phyloP scores from a whole-genome alignment of 352 stramenopile species.

The Phytophthora brassicae region DNA sequence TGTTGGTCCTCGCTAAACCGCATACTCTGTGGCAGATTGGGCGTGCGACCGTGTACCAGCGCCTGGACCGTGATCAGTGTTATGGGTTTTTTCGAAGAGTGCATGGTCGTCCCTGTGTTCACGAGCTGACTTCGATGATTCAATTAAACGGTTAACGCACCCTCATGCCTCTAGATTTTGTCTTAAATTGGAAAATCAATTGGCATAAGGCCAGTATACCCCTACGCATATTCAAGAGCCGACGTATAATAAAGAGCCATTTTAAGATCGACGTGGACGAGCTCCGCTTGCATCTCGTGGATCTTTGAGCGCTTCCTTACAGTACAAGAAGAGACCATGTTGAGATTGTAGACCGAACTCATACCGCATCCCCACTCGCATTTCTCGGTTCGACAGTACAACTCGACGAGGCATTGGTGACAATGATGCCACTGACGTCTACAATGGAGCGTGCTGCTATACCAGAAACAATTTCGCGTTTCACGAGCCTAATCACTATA shows the following conservation, averaged over 20 bases:
- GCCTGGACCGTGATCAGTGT: neutral
- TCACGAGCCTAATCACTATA: no score
- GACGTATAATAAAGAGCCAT: neutral
- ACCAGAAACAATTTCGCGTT: no score
- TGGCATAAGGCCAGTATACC: no score
- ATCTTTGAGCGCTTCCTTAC: neutral
- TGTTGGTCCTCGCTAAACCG: neutral
- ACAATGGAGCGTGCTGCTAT: no score
- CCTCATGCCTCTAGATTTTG: neutral
- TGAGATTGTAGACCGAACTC: neutral
- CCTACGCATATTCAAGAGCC: neutral
- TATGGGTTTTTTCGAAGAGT: neutral
- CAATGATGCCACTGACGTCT: no score
- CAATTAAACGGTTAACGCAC: conserved; percentile 2
- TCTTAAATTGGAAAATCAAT: no score
- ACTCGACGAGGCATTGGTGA: no score
- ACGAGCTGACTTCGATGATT: conserved; percentile 4
- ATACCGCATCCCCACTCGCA: neutral
- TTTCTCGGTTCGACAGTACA: no score
- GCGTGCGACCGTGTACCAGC: neutral
- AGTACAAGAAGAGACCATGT: neutral
- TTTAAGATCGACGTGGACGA: no score
- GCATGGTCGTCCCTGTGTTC: conserved; percentile 3
- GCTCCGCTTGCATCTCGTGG: no score
- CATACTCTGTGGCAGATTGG: neutral